Base-by-base conservation (phyloP, 805 yeast genomes). In the Lipomyces lipofer region DNA sequence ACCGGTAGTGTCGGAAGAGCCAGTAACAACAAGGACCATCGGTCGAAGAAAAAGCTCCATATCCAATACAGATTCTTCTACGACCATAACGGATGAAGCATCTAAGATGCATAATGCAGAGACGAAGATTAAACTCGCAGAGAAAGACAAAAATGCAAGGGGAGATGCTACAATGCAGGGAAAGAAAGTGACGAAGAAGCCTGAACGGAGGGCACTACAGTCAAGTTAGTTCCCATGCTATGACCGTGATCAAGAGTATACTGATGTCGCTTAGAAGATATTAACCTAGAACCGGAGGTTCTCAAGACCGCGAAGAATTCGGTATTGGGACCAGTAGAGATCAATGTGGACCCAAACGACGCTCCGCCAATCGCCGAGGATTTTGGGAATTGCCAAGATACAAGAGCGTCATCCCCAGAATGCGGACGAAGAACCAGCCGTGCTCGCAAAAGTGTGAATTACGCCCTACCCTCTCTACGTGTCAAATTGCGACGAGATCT, bases 401-500 rank as follows among this genome's bases (percentile, higher is more conserved):
- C n/a, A n/a, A n/a, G n/a, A n/a, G n/a, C 49, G 15, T 29, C 27
- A 7, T 47, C 52, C 22, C 53, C 52, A 4, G 52, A 49, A 17
- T 46, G 17, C 44, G 54, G 38, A 21, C 35, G 36, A 25, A 54
- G 50, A 15, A 25, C 50, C 7, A 29, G 59, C 29, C 54, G 65
- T 8, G 47, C 60, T 9, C 48, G 62, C 6, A 56, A 50, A 36
- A 76, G 78, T 9, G 80, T 88, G 4, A 80, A 82, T 66, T 88
- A 88, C 63, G 81, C 82, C 17, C 74, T 82, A 30, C 89, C 90
- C 0, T 82, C 91, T 1, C 68, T 85, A 49, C 73, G 86, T 36
- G 79, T 77, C 13, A 86, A 86, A 65, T 76, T 85, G 84, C 78
- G 95, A 65, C 75, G 92, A 60, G 82, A 81, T 30, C 74, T 83